Base-by-base conservation (phyloP, 1,284 basidiomycete species). In the Trametes polyzona region DNA sequence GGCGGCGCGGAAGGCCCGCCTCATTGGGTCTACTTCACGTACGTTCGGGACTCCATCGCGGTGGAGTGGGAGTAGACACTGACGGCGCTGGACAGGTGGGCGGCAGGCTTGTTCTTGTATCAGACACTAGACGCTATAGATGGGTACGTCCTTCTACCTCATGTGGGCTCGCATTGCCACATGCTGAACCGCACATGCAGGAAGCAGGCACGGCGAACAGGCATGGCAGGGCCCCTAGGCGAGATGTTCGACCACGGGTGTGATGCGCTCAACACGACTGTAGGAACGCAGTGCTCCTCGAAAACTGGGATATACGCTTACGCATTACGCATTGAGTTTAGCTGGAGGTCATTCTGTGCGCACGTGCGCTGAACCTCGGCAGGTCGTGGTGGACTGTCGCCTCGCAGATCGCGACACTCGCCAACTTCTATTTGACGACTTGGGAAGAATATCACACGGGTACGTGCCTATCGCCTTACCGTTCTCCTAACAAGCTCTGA, bases 391-490 rank as follows among this genome's bases (percentile, higher is more conserved):
- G 95, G 96, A 96, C 95, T 1, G 87, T 98, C 23, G 84, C 90
- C 1, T 90, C 90, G 0, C 90, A 96, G 71, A 79, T 92, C 10
- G 93, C 92, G 0, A 92, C 94, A 0, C 81, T 97, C 16, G 90
- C 92, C 61, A 98, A 94, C 75, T 99, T 99, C 71, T 98, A 98
- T 73, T 80, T 98, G 39, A 90, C 93, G 0, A 97, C 95, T 4
- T 98, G 96, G 96, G 96, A 99, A 70, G 96, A 99, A 74, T 96
- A 92, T 69, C 92, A 99, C 73, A 99, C 96, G 1, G 92, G 91
- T 83, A 48, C 10, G 7, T 37, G 36, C 36, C 1, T n/a, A n/a
- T n/a, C 36, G 36, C 36, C n/a, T n/a, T 17, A n/a, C 10, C 10
- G 36, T 7, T 37, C n/a, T 5, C 14, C 4, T 42, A 4, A 57